Evolutionary conservation across 2,329 filamentous ascomycete species (phyloP).

Genomic region (Arthrobotrys musiformis): DNA sequence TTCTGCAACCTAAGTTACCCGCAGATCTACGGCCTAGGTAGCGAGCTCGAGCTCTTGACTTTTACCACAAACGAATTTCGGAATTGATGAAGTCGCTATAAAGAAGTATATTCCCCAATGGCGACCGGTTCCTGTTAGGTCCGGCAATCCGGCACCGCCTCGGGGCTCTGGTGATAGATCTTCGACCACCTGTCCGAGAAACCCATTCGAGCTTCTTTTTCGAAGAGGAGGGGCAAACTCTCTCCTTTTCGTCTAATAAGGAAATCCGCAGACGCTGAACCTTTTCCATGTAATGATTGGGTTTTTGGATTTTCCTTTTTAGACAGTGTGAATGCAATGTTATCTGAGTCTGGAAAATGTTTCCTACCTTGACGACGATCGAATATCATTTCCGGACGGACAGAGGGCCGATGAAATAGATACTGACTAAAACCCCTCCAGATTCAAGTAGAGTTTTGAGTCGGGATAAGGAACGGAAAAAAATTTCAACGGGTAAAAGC

Average conservation of each 20-base stretch:
- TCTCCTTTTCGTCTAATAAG: not conserved
- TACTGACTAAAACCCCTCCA: not conserved
- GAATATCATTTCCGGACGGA: slow-evolving; percentile 15
- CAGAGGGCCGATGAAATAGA: not conserved
- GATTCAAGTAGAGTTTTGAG: not conserved
- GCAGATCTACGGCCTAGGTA: not conserved
- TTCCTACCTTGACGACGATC: slow-evolving; percentile 16
- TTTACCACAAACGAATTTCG: not conserved
- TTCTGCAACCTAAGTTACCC: not conserved
- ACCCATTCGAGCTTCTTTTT: not conserved
- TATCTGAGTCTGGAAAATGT: not conserved
- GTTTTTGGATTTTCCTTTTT: not conserved
- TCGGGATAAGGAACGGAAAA: not conserved
- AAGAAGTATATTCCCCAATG: not conserved
- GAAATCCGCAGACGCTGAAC: slow-evolving; percentile 2
- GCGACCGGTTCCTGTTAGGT: not conserved
- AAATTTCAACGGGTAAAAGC: not conserved
- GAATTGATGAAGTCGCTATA: not conserved
- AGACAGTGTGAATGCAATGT: not conserved
- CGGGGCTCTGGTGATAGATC: slow-evolving; percentile 22
- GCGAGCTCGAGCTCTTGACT: not conserved
- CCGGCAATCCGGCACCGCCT: slow-evolving; percentile 43
- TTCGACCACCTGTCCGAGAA: slow-evolving; percentile 8
- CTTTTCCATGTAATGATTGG: not conserved
- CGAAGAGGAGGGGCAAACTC: not conserved